phyloP scores from a whole-genome alignment of 2,329 filamentous ascomycete genomes.

The Nothopassalora personata region DNA sequence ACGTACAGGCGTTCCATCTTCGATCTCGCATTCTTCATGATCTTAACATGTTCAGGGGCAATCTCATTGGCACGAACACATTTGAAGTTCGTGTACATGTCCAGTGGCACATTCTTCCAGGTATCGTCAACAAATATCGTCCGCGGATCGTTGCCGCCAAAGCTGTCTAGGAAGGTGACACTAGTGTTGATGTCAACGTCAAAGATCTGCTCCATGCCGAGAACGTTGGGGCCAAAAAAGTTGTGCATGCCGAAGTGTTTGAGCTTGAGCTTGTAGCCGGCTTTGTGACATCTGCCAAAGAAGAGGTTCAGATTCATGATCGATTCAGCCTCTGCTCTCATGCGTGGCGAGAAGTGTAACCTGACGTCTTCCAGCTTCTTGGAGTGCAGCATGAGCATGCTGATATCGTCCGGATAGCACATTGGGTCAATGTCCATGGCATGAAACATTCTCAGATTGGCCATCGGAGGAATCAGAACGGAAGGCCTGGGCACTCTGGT shows the following conservation, averaged over 20 bases:
- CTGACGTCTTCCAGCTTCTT: constrained; percentile 51
- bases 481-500: constrained; percentile 54
- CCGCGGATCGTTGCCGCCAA: constrained; percentile 41
- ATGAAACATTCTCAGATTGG: constrained; percentile 49
- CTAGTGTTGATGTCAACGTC: constrained; percentile 41
- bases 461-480: constrained; percentile 51
- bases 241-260: constrained; percentile 54
- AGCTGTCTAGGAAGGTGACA: constrained; percentile 51
- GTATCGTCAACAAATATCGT: constrained; percentile 52
- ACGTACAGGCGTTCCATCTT: constrained; percentile 40
- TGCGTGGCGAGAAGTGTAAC: constrained; percentile 58
- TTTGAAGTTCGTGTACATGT: constrained; percentile 15
- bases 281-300: constrained; percentile 51
- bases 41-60: constrained; percentile 26
- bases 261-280: constrained; percentile 43
- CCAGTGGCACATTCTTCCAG: constrained; percentile 39
- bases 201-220: constrained; percentile 43
- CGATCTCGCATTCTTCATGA: constrained; percentile 29
- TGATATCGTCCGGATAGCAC: constrained; percentile 60
- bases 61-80: constrained; percentile 25
- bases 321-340: constrained; percentile 55
- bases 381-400: constrained; percentile 49
- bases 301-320: constrained; percentile 51
- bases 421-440: constrained; percentile 58
- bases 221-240: constrained; percentile 50